Evolutionary conservation across 495 filamentous ascomycete species (phyloP).

Genomic region (Hypoxylon rickii): DNA sequence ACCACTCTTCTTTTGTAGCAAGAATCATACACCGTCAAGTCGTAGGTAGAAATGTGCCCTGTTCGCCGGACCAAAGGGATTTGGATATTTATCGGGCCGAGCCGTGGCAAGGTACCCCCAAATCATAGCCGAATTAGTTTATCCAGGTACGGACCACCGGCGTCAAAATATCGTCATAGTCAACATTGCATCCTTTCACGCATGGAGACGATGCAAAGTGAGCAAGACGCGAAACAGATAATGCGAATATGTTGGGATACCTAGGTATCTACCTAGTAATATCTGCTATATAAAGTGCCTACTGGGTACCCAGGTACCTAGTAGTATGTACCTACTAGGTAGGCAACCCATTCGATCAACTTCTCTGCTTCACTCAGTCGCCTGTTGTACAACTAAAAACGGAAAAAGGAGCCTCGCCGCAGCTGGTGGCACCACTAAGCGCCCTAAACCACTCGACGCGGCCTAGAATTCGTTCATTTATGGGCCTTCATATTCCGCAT

Average conservation of each 20-base stretch:
- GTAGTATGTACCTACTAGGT: too few relatives aligned
- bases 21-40: constrained; percentile 10
- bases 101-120: constrained; percentile 5
- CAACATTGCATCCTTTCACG: not conserved
- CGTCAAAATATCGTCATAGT: constrained; percentile 17
- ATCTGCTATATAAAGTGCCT: too few relatives aligned
- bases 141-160: constrained; percentile 25
- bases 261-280: too few relatives aligned
- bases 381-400: constrained; percentile 17
- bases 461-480: constrained; percentile 14
- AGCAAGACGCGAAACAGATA: too few relatives aligned
- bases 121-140: constrained; percentile 26
- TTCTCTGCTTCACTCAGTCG: not conserved
- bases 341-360: not conserved
- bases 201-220: too few relatives aligned
- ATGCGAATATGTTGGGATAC: too few relatives aligned
- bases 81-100: constrained; percentile 24
- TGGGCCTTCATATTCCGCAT: constrained; percentile 3
- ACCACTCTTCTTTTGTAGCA: not conserved
- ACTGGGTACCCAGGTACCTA: too few relatives aligned
- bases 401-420: constrained; percentile 8
- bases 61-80: constrained; percentile 28
- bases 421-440: constrained; percentile 22
- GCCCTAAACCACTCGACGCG: not conserved
- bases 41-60: not conserved